Conservation (phyloP, 768 basidiomycete species). For the Mycena capillaripes region DNA sequence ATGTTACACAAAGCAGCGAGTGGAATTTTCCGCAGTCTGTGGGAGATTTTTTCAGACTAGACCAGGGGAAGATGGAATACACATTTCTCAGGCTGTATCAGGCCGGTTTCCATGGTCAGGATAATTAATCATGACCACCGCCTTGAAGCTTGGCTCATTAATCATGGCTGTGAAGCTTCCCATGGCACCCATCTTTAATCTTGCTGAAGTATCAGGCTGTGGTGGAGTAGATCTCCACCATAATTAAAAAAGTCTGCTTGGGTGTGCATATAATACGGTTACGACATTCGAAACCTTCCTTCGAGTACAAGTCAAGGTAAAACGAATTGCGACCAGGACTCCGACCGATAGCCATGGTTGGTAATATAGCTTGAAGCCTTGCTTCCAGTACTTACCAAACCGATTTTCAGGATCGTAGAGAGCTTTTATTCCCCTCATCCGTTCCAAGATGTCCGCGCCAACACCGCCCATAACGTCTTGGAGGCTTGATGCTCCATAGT, state of each 20-base stretch:
- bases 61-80: neutral
- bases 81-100: no score
- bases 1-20: neutral
- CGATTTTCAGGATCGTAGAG: constrained; percentile 26
- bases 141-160: no score
- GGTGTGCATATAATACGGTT: no score
- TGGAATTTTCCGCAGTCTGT: neutral
- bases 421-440: constrained; percentile 16
- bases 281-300: neutral
- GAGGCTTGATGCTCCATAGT: no score
- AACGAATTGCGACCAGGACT: neutral
- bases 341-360: no score
- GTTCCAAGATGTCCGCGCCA: constrained; percentile 15
- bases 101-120: neutral
- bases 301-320: neutral
- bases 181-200: neutral
- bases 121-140: neutral
- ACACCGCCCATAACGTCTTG: constrained; percentile 31
- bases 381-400: constrained; percentile 27
- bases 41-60: no score
- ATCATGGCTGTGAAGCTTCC: no score
- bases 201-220: no score
- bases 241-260: no score
- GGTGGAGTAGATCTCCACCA: no score
- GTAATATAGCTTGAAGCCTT: constrained; percentile 30